Evolutionary conservation across 345 rosid species (phyloP).

Genomic region (Gossypium longicalyx): DNA sequence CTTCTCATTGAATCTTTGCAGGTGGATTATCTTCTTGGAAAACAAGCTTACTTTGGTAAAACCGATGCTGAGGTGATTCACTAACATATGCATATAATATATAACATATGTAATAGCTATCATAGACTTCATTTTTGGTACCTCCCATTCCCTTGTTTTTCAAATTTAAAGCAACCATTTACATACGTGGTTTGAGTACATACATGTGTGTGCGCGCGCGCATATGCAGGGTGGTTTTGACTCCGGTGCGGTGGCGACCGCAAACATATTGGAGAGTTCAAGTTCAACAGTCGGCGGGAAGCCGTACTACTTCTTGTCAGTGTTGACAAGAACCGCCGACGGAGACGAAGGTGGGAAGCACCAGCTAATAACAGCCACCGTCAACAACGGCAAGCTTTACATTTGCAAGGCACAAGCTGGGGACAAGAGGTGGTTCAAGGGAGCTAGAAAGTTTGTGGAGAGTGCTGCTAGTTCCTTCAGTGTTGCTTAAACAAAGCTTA

Average conservation of each 20-base stretch:
- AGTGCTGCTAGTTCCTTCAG: constrained; percentile 65
- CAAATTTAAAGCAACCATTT: not conserved
- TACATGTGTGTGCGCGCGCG: not conserved
- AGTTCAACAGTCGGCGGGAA: constrained; percentile 40
- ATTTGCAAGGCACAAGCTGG: constrained; percentile 96
- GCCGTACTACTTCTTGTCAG: constrained; percentile 55
- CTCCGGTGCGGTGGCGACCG: constrained; percentile 59
- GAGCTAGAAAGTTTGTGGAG: constrained; percentile 74
- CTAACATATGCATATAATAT: not conserved
- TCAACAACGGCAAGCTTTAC: constrained; percentile 71
- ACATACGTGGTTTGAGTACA: not conserved
- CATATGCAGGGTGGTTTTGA: constrained; percentile 76
- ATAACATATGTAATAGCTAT: not conserved
- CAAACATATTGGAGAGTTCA: constrained; percentile 69
- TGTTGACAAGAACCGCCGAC: constrained; percentile 92
- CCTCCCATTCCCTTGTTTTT: not conserved
- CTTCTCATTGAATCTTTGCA: constrained; percentile 23
- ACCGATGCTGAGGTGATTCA: constrained; percentile 71
- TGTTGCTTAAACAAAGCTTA: constrained; percentile 46
- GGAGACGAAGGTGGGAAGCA: constrained; percentile 98
- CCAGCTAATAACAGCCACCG: constrained; percentile 68
- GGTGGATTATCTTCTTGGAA: constrained; percentile 85
- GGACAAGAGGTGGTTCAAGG: constrained; percentile 99
- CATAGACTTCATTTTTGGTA: not conserved
- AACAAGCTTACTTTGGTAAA: constrained; percentile 62